Percentiles rank a stretch among this genome's conserved stretches.
Evolutionary conservation across 805 yeast genomes (phyloP).

Genomic region (Spathaspora gorwiae): DNA sequence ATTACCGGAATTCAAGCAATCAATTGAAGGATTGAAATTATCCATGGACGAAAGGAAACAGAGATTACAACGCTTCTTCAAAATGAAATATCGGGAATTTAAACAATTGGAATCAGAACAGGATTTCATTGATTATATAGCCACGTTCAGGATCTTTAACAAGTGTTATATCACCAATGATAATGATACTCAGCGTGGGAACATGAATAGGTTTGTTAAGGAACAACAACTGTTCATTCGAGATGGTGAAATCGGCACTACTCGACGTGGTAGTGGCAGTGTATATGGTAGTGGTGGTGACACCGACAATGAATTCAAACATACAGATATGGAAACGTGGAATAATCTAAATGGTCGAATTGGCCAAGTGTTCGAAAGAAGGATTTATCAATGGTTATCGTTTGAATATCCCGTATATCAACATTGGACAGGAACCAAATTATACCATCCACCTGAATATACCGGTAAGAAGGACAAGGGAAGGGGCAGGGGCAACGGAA

Average conservation of each 20-base stretch:
- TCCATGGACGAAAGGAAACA: constrained; percentile 14
- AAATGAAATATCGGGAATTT: constrained; percentile 23
- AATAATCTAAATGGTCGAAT: too few relatives aligned
- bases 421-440: constrained; percentile 35
- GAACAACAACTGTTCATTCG: background rate
- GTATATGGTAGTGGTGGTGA: background rate
- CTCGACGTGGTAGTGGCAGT: too few relatives aligned
- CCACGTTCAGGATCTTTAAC: constrained; percentile 41
- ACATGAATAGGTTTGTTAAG: background rate
- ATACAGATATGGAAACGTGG: background rate
- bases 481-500: background rate
- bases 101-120: constrained; percentile 17
- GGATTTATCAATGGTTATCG: constrained; percentile 38
- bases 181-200: constrained; percentile 1
- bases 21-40: too few relatives aligned
- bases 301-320: background rate
- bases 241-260: too few relatives aligned
- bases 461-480: background rate
- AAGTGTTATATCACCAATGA: constrained; percentile 35
- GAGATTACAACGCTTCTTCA: constrained; percentile 21
- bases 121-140: constrained; percentile 35
- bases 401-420: constrained; percentile 32
- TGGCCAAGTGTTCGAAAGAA: constrained; percentile 22
- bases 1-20: constrained; percentile 5
- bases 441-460: constrained; percentile 3